Base-by-base conservation (phyloP, 441 rosid genomes). In the Brassica balearica region DNA sequence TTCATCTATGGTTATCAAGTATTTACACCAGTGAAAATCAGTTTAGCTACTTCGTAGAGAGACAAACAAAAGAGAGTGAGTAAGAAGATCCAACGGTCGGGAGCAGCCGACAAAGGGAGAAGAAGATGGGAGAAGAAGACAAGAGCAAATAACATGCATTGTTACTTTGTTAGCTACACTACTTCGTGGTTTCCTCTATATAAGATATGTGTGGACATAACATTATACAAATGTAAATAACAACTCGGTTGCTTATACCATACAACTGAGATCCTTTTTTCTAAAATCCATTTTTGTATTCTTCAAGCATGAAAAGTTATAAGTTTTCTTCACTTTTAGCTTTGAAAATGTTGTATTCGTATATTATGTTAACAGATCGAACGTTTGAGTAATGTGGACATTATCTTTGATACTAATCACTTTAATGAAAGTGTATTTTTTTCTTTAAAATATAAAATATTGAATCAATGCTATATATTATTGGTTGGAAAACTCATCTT, bases 101-200 rank as follows among this genome's bases (percentile, higher is more conserved):
- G 67, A 75, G 60, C 8, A 65, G 68, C 67, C 78, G 73, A 68
- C 75, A 71, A 60, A 55, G 17, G 58, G 61, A 70, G 51, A 34
- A 55, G 72, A 66, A 27, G 12, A 55, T 55, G 69, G 73, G 14
- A 62, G 75, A 75, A 75, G 84, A 63, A 79, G 71, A 75, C 76
- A 74, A 72, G 68, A 55, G 48, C 75, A 70, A 67, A 69, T 74
- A 32, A 51, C 77, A 68, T 72, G 74, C 14, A 25, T 59, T 68
- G 78, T 65, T 51, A 74, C 63, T 64, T 70, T 15, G 68, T 14
- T 43, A 72, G 36, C 79, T 65, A 64, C 80, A 72, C 62, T 75
- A 72, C 76, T 65, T 69, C 62, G 41, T 75, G 68, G 61, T 41
- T 71, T 60, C 74, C 59, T 48, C 53, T 65, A 62, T 19, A 19